Conservation (phyloP, 768 basidiomycete genomes). For the Mycena galopus region DNA sequence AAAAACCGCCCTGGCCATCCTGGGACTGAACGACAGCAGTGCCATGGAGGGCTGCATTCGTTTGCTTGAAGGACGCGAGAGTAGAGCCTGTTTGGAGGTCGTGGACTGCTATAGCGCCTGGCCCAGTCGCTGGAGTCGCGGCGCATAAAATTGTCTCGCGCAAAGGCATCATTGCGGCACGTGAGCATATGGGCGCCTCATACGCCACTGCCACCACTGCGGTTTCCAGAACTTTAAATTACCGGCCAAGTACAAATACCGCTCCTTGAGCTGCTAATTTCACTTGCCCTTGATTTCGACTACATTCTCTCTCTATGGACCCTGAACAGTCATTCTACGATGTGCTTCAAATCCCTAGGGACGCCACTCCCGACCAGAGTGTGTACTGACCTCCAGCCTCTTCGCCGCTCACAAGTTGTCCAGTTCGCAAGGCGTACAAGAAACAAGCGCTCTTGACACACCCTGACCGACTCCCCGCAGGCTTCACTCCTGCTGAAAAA, state of each 20-base stretch:
- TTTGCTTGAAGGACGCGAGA: slow-evolving; percentile 92
- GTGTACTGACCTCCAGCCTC: slow-evolving; percentile 42
- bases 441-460: slow-evolving; percentile 79
- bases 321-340: slow-evolving; percentile 70
- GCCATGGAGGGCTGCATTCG: slow-evolving; percentile 72
- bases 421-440: slow-evolving; percentile 86
- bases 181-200: background rate
- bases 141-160: slow-evolving; percentile 80
- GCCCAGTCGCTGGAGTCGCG: slow-evolving; percentile 65
- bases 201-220: background rate
- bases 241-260: slow-evolving; percentile 8
- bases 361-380: slow-evolving; percentile 77
- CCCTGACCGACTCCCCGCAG: slow-evolving; percentile 76
- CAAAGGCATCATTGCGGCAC: slow-evolving; percentile 61
- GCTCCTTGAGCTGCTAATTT: slow-evolving; percentile 8
- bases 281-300: background rate
- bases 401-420: slow-evolving; percentile 7
- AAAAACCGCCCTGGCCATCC: slow-evolving; percentile 83
- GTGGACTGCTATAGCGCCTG: slow-evolving; percentile 80
- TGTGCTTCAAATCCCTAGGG: slow-evolving; percentile 62
- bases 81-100: slow-evolving; percentile 84
- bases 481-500: slow-evolving; percentile 71
- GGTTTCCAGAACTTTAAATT: slow-evolving; percentile 15
- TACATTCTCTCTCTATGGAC: slow-evolving; percentile 54
- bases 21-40: slow-evolving; percentile 77